These are phyloP conservation scores for Microcyclosporella mali DNA, from an alignment of 2,329 filamentous ascomycete species.

Conservation along the genomic window DNA sequence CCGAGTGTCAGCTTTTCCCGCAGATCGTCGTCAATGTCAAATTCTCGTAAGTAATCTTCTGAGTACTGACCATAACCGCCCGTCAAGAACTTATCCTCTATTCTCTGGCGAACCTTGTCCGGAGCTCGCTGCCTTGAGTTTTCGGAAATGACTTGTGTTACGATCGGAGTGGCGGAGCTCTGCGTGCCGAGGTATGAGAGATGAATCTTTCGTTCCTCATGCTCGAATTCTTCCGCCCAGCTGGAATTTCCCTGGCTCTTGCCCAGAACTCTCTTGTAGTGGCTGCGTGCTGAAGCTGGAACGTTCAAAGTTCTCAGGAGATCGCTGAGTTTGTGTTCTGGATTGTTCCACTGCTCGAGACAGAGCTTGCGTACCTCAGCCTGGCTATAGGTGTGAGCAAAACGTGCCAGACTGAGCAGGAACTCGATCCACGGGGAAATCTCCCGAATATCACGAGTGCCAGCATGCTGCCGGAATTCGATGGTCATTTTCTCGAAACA, in stretches of 20 bases:
- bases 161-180: neutral
- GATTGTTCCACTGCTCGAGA: conserved; percentile 4
- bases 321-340: conserved; percentile 2
- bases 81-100: conserved; percentile 10
- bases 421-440: conserved; percentile 27
- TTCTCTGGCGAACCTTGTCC: conserved; percentile 2
- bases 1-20: neutral
- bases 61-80: conserved; percentile 15
- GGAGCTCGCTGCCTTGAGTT: neutral
- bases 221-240: conserved; percentile 1
- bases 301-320: conserved; percentile 9
- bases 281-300: conserved; percentile 2
- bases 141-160: neutral
- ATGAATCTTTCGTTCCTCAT: neutral
- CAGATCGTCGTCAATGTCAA: neutral
- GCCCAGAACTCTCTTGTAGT: conserved; percentile 9
- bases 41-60: neutral
- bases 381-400: conserved; percentile 7
- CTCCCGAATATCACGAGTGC: conserved; percentile 19
- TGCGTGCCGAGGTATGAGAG: neutral
- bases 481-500: conserved; percentile 19
- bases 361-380: conserved; percentile 3
- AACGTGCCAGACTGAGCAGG: conserved; percentile 5
- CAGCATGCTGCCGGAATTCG: conserved; percentile 29
- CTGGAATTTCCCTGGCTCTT: neutral